A percentile compares a stretch with the other conserved stretches of the same genome.
Conservation (phyloP, 2,329 filamentous ascomycete genomes). For the Penicillium oxalicum region DNA sequence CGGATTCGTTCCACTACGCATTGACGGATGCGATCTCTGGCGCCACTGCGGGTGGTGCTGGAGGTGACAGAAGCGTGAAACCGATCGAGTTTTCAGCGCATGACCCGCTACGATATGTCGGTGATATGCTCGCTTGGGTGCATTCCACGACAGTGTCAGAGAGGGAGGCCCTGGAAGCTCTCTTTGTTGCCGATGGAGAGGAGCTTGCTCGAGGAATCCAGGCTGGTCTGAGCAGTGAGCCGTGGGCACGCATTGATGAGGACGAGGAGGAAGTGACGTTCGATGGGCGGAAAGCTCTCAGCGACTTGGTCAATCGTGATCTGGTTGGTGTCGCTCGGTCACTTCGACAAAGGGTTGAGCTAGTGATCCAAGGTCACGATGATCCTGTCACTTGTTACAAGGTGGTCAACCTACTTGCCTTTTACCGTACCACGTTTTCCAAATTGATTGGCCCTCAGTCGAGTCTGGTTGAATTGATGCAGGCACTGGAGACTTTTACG, state of each 20-base stretch:
- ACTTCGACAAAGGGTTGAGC: constrained; percentile 83
- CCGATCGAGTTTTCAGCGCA: constrained; percentile 93
- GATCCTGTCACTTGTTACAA: constrained; percentile 85
- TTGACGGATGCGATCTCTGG: constrained; percentile 63
- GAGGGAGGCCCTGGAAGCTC: constrained; percentile 79
- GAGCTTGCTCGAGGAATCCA: constrained; percentile 79
- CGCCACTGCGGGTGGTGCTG: constrained; percentile 39
- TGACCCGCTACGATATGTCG: constrained; percentile 83
- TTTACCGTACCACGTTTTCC: constrained; percentile 80
- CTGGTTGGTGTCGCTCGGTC: constrained; percentile 73
- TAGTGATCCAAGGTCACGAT: constrained; percentile 87
- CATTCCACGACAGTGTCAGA: constrained; percentile 94
- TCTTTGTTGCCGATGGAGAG: constrained; percentile 86
- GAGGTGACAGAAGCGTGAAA: constrained; percentile 61
- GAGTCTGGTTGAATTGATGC: constrained; percentile 62
- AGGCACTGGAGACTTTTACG: constrained; percentile 66
- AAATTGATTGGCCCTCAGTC: constrained; percentile 69
- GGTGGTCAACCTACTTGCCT: constrained; percentile 78
- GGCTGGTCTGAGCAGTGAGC: constrained; percentile 72
- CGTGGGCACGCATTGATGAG: constrained; percentile 66
- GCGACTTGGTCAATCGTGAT: constrained; percentile 80
- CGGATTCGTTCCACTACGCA: constrained; percentile 82
- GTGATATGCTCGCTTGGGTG: constrained; percentile 96
- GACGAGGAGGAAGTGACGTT: constrained; percentile 55
- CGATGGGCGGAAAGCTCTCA: constrained; percentile 74